Evolutionary conservation across 192 early-diverging fungal species (phyloP), one percentile per base, ranked within the genome.

Genomic region (Umbelopsis ramanniana): DNA sequence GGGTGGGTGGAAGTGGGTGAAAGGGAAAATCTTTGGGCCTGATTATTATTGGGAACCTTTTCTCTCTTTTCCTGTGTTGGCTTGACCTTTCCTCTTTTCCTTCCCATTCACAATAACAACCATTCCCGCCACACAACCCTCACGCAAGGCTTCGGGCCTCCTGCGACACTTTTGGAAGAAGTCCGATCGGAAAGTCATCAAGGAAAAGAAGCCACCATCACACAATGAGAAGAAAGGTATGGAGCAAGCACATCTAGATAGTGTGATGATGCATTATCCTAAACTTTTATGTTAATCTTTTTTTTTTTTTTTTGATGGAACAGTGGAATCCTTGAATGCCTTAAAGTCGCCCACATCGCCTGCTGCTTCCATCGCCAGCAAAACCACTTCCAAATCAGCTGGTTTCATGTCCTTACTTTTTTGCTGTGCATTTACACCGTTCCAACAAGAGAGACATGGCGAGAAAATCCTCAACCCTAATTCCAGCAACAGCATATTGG

Each of bases 151-250:
- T 26, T 63, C 57, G 33, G 57, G 57, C 29, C 57, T 63, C 17
- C 37, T 63, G 33, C 57, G 57, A 38, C 33, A 63, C 57, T 63
- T 63, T 33, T 63, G 57, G 57, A 63, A 63, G 57, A 63, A 63
- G 57, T 63, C 57, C 3, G 57, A 63, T 35, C 57, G 57, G 33
- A 63, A 63, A 33, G 33, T 2, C 29, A 35, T 35, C 57, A 63
- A 63, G 12, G 57, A 29, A 37, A 63, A 63, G 57, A 63, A 63
- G 15, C 29, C 57, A 7, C 33, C 26, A 37, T 29, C 26, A 33
- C 26, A 29, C 33, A 37, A 63, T 37, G 57, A 63, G 35, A 60
- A 60, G 55, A 63, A 63, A 37, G 57, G 57, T 63, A 63, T 26
- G 53, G 11, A 14, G 3, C 24, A 26, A 26, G 33, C 29, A 4